Percentiles rank a stretch among this genome's conserved stretches.
These are phyloP conservation scores for Ustilago cynodontis DNA, from an alignment of 1,284 basidiomycete genomes.

Conservation along the genomic window DNA sequence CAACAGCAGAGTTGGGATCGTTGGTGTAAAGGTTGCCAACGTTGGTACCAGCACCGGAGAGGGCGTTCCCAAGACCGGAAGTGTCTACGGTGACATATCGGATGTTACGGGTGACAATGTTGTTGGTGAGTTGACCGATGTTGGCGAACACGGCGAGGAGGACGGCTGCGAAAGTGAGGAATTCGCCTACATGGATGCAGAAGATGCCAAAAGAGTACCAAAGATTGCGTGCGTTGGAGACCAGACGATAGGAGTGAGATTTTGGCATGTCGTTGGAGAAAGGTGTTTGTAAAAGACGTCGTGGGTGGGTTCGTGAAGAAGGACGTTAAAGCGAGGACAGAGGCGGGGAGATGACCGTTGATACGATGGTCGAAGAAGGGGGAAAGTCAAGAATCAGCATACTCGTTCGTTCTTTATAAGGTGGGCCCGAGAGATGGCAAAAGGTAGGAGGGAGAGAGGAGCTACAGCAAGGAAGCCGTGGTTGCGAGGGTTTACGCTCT, in stretches of 20 bases:
- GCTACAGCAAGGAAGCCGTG: neutral
- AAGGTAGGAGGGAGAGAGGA: neutral
- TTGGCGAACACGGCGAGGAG: slow-evolving; percentile 63
- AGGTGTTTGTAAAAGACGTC: neutral
- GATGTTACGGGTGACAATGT: slow-evolving; percentile 68
- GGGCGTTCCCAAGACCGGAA: slow-evolving; percentile 32
- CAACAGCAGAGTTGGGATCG: slow-evolving; percentile 33
- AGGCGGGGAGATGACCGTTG: neutral
- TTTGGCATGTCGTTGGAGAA: slow-evolving; percentile 7
- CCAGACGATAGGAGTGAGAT: slow-evolving; percentile 4
- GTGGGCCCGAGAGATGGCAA: neutral
- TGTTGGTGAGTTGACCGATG: slow-evolving; percentile 64
- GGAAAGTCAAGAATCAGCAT: slow-evolving; percentile 1
- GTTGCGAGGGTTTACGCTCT: neutral
- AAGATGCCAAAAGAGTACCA: slow-evolving; percentile 30
- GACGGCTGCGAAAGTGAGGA: slow-evolving; percentile 66
- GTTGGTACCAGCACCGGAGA: slow-evolving; percentile 22
- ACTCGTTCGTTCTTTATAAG: neutral
- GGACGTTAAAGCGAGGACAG: neutral
- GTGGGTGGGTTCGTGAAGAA: neutral
- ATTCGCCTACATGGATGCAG: slow-evolving; percentile 56
- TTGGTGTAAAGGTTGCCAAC: slow-evolving; percentile 50
- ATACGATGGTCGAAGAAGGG: neutral
- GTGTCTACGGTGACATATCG: slow-evolving; percentile 53
- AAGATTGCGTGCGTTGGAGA: slow-evolving; percentile 18